Conservation (phyloP, 192 early-diverging fungal species). For the Coemansia sp. region DNA sequence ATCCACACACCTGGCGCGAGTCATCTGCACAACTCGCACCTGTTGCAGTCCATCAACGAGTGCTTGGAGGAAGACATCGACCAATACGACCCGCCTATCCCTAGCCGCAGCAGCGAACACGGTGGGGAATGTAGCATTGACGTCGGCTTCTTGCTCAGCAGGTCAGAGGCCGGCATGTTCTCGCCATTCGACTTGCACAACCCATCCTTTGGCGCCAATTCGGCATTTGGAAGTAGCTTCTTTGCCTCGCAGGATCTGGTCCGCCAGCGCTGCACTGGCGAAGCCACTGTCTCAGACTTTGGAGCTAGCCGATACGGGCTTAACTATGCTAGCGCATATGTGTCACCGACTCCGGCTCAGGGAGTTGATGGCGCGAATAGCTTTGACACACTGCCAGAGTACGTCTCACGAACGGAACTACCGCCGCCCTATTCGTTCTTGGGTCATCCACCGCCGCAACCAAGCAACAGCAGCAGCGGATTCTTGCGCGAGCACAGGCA, state of each 20-base stretch:
- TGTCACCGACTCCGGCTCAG: slow-evolving; percentile 7
- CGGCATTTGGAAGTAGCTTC: slow-evolving; percentile 39
- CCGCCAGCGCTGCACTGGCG: slow-evolving; percentile 25
- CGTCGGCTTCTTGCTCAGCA: neutral
- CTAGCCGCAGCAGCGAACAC: neutral
- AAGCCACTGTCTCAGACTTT: slow-evolving; percentile 44
- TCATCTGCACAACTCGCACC: neutral
- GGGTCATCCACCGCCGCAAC: neutral
- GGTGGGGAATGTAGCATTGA: slow-evolving; percentile 5
- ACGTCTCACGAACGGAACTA: slow-evolving; percentile 20
- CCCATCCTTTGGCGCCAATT: slow-evolving; percentile 13
- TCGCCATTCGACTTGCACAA: slow-evolving; percentile 16
- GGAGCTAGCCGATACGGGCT: slow-evolving; percentile 31
- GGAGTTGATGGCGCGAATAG: slow-evolving; percentile 21
- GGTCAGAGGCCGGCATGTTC: neutral
- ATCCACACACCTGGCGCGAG: neutral
- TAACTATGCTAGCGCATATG: neutral
- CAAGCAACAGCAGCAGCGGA: neutral
- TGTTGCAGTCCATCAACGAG: slow-evolving; percentile 29
- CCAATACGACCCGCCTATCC: neutral
- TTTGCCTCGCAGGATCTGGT: slow-evolving; percentile 43
- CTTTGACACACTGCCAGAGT: slow-evolving; percentile 46
- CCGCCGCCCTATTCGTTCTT: slow-evolving; percentile 36
- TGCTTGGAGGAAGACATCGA: slow-evolving; percentile 10
- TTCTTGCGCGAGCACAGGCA: slow-evolving; percentile 5